These are phyloP conservation scores for Geoglossum cookeanum DNA, from an alignment of 2,329 filamentous ascomycete species.

Conservation along the genomic window DNA sequence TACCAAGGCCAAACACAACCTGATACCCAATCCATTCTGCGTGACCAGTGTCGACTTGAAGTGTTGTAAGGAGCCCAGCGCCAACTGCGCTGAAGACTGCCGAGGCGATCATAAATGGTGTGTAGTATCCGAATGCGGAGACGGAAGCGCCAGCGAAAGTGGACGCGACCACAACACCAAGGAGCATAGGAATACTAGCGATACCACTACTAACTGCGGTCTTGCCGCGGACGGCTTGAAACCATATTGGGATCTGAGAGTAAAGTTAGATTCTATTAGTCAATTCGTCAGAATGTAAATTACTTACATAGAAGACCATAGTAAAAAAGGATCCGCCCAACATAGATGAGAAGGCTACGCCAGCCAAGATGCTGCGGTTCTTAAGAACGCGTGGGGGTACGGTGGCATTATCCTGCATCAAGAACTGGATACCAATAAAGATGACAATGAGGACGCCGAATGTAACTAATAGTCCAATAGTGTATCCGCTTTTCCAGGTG, in stretches of 20 bases:
- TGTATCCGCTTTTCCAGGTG: conserved; percentile 31
- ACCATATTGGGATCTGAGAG: conserved; percentile 6
- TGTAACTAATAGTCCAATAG: conserved; percentile 33
- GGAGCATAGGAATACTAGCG: conserved; percentile 33
- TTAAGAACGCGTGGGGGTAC: conserved; percentile 35
- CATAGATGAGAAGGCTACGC: conserved; percentile 15
- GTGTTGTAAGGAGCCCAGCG: conserved; percentile 34
- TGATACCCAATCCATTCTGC: conserved; percentile 23
- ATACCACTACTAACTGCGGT: conserved; percentile 33
- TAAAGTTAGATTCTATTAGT: not conserved
- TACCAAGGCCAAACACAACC: conserved; percentile 31
- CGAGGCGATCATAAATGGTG: conserved; percentile 34
- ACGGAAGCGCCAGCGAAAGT: conserved; percentile 29
- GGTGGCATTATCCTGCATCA: conserved; percentile 35
- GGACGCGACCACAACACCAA: conserved; percentile 30
- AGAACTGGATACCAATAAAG: conserved; percentile 33
- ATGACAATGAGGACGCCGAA: conserved; percentile 28
- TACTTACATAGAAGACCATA: conserved; percentile 1
- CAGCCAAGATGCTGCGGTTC: conserved; percentile 34
- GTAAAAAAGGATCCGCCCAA: conserved; percentile 1
- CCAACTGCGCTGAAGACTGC: conserved; percentile 32
- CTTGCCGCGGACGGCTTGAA: conserved; percentile 30
- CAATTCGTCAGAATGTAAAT: conserved; percentile 2
- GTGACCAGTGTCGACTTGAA: conserved; percentile 27
- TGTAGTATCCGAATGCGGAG: conserved; percentile 39